These are phyloP conservation scores for Camelina laxa DNA, from an alignment of 345 rosid genomes.

Conservation along the genomic window DNA sequence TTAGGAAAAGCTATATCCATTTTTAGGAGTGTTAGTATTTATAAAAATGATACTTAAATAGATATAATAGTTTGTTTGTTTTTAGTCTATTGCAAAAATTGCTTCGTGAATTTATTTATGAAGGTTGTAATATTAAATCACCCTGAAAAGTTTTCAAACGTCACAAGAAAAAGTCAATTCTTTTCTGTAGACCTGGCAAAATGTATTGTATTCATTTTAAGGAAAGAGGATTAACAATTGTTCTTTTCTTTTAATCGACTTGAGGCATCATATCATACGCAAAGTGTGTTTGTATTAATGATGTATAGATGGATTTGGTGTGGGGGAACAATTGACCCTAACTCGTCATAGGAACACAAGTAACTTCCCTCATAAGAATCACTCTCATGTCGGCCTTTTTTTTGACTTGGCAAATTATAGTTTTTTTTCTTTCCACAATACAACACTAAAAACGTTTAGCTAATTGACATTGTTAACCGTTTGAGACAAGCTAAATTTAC, in stretches of 20 bases:
- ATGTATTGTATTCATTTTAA: conserved; percentile 4
- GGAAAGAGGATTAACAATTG: background rate
- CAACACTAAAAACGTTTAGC: background rate
- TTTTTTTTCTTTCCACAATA: conserved; percentile 14
- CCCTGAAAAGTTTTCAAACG: background rate
- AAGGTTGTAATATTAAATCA: background rate
- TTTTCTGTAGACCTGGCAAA: conserved; percentile 19
- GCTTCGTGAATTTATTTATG: background rate
- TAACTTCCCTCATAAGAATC: conserved; percentile 38
- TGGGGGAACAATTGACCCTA: conserved; percentile 24
- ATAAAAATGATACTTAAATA: too few relatives aligned
- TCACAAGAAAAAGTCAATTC: background rate
- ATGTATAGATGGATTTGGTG: conserved; percentile 7
- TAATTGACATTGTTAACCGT: background rate
- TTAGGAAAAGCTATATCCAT: conserved; percentile 9
- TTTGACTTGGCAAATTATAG: conserved; percentile 33
- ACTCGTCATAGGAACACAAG: conserved; percentile 12
- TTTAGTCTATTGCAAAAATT: background rate
- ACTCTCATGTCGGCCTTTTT: conserved; percentile 21
- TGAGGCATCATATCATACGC: conserved; percentile 22
- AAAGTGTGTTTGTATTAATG: conserved; percentile 14
- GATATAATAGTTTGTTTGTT: background rate
- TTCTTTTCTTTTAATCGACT: background rate
- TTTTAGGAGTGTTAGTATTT: conserved; percentile 7
- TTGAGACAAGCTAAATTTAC: background rate